phyloP scores from a whole-genome alignment of 495 filamentous ascomycete genomes.

The Aspergillus kassunensis region DNA sequence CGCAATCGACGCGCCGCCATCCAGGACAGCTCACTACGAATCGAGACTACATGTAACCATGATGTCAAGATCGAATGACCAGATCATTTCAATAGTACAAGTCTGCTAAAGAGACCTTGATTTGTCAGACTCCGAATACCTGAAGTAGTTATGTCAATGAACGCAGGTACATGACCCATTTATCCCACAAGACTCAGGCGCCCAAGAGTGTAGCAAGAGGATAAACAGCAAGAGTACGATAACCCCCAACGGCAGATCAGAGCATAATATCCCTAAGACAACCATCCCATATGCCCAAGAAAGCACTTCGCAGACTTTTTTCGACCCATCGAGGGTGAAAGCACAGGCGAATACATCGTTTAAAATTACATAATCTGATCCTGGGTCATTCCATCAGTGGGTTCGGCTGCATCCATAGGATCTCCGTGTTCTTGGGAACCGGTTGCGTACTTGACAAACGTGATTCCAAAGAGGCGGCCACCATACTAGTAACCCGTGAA shows the following conservation, averaged over 20 bases:
- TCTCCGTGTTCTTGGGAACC: constrained; percentile 56
- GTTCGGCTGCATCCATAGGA: constrained; percentile 72
- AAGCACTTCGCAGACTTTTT: constrained; percentile 13
- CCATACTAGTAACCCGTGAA: constrained; percentile 98
- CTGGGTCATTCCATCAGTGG: constrained; percentile 75
- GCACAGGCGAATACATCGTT: constrained; percentile 6
- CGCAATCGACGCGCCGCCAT: too few species aligned
- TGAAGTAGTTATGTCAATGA: too few species aligned
- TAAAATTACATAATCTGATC: constrained; percentile 90
- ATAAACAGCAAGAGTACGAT: too few species aligned
- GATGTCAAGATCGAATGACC: too few species aligned
- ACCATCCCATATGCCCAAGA: constrained; percentile 18
- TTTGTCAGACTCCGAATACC: too few species aligned
- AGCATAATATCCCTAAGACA: constrained; percentile 71
- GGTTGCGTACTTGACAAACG: constrained; percentile 85
- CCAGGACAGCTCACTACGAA: too few species aligned
- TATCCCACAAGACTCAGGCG: too few species aligned
- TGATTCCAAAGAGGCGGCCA: constrained; percentile 86
- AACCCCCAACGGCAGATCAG: constrained; percentile 81
- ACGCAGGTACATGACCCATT: too few species aligned
- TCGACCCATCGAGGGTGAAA: constrained; percentile 12
- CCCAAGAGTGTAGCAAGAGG: too few species aligned
- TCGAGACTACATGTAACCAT: too few species aligned
- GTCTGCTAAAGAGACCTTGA: too few species aligned
- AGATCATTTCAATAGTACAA: too few species aligned